phyloP scores from a whole-genome alignment of 345 rosid species.

The Populus pruinosa region DNA sequence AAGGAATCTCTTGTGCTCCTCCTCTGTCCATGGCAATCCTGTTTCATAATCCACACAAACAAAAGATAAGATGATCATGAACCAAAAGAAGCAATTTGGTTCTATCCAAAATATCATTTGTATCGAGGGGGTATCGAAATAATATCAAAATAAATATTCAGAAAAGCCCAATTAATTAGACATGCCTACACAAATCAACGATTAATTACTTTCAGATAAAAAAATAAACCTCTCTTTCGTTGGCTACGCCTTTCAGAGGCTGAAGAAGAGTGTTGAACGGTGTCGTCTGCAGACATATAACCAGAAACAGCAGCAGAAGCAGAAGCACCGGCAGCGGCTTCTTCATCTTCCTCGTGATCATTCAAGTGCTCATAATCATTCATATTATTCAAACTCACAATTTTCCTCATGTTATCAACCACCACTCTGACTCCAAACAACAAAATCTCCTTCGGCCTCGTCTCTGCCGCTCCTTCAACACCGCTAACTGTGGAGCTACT shows the following conservation, averaged over 20 bases:
- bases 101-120: background rate
- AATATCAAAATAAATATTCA: background rate
- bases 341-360: slow-evolving; percentile 11
- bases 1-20: slow-evolving; percentile 85
- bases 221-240: slow-evolving; percentile 71
- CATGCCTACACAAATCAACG: background rate
- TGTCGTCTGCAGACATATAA: slow-evolving; percentile 83
- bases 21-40: slow-evolving; percentile 98
- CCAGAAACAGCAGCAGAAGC: slow-evolving; percentile 36
- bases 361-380: slow-evolving; percentile 59
- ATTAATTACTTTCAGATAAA: slow-evolving; percentile 1
- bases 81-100: background rate
- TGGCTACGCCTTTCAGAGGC: slow-evolving; percentile 43
- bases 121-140: background rate
- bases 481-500: slow-evolving; percentile 30
- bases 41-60: slow-evolving; percentile 1
- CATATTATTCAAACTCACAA: slow-evolving; percentile 81
- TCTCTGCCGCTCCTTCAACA: slow-evolving; percentile 2
- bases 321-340: slow-evolving; percentile 15
- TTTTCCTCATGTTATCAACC: slow-evolving; percentile 89
- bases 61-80: background rate
- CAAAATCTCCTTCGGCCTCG: slow-evolving; percentile 58
- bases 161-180: background rate
- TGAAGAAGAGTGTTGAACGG: slow-evolving; percentile 40
- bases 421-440: slow-evolving; percentile 86